Conservation (phyloP, 306 rosid species). For the Pterocarpus santalinus region DNA sequence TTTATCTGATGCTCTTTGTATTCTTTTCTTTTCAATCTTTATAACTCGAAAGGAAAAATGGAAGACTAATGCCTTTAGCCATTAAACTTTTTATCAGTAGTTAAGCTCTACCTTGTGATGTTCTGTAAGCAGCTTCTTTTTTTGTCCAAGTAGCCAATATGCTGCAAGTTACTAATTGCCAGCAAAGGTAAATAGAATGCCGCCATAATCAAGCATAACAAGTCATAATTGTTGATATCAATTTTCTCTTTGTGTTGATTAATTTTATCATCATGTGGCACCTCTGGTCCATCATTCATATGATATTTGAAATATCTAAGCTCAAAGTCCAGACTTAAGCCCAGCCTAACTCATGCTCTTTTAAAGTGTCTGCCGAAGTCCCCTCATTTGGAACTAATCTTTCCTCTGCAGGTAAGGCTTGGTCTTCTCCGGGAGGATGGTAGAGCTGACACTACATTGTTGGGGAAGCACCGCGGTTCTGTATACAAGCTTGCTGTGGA, state of each 20-base stretch:
- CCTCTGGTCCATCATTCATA: constrained; percentile 23
- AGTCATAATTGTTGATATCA: background rate
- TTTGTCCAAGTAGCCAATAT: too few species aligned
- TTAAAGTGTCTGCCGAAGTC: constrained; percentile 22
- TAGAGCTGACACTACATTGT: constrained; percentile 53
- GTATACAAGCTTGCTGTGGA: constrained; percentile 73
- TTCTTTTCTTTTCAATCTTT: background rate
- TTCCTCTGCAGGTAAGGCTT: constrained; percentile 62
- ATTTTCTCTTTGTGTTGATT: constrained; percentile 25
- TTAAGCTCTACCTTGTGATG: too few species aligned
- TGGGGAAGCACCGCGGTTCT: constrained; percentile 63
- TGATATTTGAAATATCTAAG: background rate
- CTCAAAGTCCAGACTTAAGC: too few species aligned
- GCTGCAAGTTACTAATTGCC: too few species aligned
- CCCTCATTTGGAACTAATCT: constrained; percentile 29
- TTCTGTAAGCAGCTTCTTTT: too few species aligned
- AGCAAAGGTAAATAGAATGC: background rate
- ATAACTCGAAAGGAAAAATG: constrained; percentile 25
- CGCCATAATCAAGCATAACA: constrained; percentile 28
- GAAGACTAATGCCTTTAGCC: background rate
- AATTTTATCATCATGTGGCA: constrained; percentile 17
- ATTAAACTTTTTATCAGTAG: too few species aligned
- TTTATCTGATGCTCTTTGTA: constrained; percentile 5
- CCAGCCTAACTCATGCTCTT: background rate
- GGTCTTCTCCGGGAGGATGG: constrained; percentile 62